phyloP scores from a whole-genome alignment of 495 filamentous ascomycete genomes.

The Aspergillus baeticus region DNA sequence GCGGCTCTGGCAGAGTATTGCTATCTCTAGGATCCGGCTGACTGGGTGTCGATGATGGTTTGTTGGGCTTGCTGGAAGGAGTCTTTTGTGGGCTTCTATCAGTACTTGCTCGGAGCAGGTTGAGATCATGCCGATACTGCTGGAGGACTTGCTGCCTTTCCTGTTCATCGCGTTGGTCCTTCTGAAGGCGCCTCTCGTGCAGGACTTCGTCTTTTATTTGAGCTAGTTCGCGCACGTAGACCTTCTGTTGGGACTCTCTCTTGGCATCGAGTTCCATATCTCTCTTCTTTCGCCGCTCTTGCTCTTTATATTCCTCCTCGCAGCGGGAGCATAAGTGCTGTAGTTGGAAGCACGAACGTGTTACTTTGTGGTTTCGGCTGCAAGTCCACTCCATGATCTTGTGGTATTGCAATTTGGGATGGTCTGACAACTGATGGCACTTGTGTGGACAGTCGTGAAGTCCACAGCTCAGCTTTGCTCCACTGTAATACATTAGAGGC shows the following conservation, averaged over 20 bases:
- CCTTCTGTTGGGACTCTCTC: slow-evolving; percentile 44
- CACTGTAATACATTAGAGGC: slow-evolving; percentile 37
- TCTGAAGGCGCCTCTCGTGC: slow-evolving; percentile 42
- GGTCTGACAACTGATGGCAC: slow-evolving; percentile 67
- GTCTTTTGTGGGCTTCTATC: slow-evolving; percentile 3
- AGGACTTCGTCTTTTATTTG: slow-evolving; percentile 58
- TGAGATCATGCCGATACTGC: slow-evolving; percentile 44
- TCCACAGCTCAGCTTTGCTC: slow-evolving; percentile 57
- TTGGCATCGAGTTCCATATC: slow-evolving; percentile 56
- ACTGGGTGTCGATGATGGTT: neutral
- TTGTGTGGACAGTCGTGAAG: slow-evolving; percentile 58
- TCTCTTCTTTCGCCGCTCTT: slow-evolving; percentile 41
- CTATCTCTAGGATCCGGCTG: neutral
- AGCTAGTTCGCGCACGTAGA: slow-evolving; percentile 49
- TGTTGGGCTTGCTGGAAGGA: neutral
- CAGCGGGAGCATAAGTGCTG: slow-evolving; percentile 28
- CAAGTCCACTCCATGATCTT: slow-evolving; percentile 49
- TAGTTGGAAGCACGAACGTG: slow-evolving; percentile 34
- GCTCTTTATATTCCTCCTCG: slow-evolving; percentile 43
- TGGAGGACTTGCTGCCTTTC: slow-evolving; percentile 45
- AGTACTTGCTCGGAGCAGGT: too few species aligned
- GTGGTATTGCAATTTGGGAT: slow-evolving; percentile 61
- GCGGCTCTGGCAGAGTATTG: neutral
- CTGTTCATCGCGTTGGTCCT: slow-evolving; percentile 44
- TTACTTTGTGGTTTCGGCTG: slow-evolving; percentile 47